Base-by-base conservation (phyloP, 2,329 filamentous ascomycete species). In the Lizonia empirigonia region DNA sequence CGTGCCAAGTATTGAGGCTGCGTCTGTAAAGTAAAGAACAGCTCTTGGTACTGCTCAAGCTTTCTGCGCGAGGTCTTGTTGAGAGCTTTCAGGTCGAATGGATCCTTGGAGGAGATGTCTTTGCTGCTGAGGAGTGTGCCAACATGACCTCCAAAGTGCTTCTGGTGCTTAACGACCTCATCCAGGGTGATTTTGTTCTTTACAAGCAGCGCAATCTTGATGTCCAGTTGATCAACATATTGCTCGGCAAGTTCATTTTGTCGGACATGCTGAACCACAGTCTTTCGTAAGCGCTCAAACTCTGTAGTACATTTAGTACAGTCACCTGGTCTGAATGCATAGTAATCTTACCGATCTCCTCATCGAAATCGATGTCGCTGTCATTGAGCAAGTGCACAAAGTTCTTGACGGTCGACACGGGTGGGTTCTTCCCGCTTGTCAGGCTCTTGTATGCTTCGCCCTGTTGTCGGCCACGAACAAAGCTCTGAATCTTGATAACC, bases 111-210 rank as follows among this genome's bases (percentile, higher is more conserved):
- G 1, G 88, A 85, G 55, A 96, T 92, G 41, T 92, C 86, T n/a
- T 85, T 88, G 75, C 94, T 97, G 50, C 90, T 89, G 39, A 99
- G 80, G 23, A 97, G 82, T 53, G 85, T 89, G 57, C 91, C 88
- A 18, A 92, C 87, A 66, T 94, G 89, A 2, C 93, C 92, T 48
- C 94, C 94, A 65, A 94, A 97, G 72, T 96, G 95, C 77, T 89
- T 93, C 69, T 99, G 94, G 70, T 97, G 94, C 65, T 91, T 91
- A 47, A 99, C 90, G 22, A 99, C 94, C 75, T 99, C 95, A 68
- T 99, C 94, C 4, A 99, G 82, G 0, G 94, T 97, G 67, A 99
- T 99, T 76, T 99, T 99, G 83, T 99, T 99, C 82, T 97, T 97
- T 65, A 99, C 94, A 15, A 99, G 82, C 3, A 99, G 83, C 1